phyloP scores from a whole-genome alignment of 108 stramenopile species.

The Fistulifera solaris region DNA sequence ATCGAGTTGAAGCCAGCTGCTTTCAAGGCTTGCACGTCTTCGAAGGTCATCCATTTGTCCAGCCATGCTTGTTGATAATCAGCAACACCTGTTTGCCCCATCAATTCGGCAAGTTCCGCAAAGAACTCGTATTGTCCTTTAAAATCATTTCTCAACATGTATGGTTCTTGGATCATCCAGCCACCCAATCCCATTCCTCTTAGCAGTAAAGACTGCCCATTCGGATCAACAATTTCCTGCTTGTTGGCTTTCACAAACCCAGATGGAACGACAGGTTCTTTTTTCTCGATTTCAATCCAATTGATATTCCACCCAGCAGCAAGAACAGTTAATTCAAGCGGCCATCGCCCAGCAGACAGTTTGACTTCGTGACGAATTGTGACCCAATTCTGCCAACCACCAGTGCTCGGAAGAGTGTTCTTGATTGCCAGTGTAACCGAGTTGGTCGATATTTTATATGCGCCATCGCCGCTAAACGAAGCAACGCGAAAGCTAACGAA shows the following conservation, averaged over 20 bases:
- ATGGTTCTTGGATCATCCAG: conserved; percentile 4
- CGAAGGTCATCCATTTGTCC: background rate
- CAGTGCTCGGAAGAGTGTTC: background rate
- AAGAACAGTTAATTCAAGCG: background rate
- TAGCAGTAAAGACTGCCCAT: background rate
- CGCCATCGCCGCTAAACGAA: background rate
- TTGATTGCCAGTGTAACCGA: background rate
- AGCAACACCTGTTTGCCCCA: background rate
- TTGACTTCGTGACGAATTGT: background rate
- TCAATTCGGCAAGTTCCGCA: background rate
- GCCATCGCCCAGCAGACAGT: too few species aligned
- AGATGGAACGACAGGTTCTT: background rate
- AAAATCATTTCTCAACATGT: background rate
- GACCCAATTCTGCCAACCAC: conserved; percentile 2
- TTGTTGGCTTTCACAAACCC: background rate
- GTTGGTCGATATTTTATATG: background rate
- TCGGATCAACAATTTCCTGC: background rate
- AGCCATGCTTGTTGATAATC: conserved; percentile 1
- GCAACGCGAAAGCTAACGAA: background rate
- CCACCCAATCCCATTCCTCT: background rate
- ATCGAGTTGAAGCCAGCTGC: conserved; percentile 1
- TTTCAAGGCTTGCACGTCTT: background rate
- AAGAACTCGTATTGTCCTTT: background rate
- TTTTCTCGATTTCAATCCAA: background rate
- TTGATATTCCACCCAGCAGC: background rate